Evolutionary conservation across 2,329 filamentous ascomycete species (phyloP).

Genomic region (Sphaerulina vaccinii): DNA sequence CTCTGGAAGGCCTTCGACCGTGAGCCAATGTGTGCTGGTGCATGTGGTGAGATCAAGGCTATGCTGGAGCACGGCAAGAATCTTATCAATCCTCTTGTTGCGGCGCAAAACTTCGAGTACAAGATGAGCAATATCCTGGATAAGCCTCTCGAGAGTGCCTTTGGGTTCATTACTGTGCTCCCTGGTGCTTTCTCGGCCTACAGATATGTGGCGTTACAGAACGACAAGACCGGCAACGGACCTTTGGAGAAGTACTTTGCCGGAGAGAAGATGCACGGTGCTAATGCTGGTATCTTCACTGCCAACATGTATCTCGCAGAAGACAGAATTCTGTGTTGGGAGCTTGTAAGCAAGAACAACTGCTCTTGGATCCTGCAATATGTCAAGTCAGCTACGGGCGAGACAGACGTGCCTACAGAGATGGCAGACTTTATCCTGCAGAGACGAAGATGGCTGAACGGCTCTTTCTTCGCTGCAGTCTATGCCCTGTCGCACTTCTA

Average conservation of each 20-base stretch:
- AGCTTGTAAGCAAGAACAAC: conserved; percentile 94
- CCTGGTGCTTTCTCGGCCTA: conserved; percentile 99
- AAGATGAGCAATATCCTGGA: conserved; percentile 99
- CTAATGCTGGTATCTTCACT: conserved; percentile 92
- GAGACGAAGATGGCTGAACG: conserved; percentile 94
- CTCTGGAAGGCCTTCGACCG: conserved; percentile 98
- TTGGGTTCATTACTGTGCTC: conserved; percentile 95
- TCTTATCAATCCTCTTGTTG: conserved; percentile 87
- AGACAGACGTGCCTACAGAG: conserved; percentile 93
- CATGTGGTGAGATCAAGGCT: conserved; percentile 98
- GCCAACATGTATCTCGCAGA: conserved; percentile 99
- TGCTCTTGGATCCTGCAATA: conserved; percentile 98
- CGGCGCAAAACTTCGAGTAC: conserved; percentile 98
- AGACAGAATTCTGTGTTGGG: conserved; percentile 98
- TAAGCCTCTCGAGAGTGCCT: conserved; percentile 94
- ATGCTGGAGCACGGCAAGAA: conserved; percentile 90
- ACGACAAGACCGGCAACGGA: conserved; percentile 91
- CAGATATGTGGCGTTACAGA: conserved; percentile 88
- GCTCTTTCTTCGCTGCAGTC: conserved; percentile 95
- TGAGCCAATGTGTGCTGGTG: conserved; percentile 94
- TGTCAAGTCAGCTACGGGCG: conserved; percentile 93
- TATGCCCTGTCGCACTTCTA: conserved; percentile 95
- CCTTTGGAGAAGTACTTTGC: conserved; percentile 96
- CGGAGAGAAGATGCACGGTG: conserved; percentile 91
- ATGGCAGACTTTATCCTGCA: conserved; percentile 95